phyloP scores from a whole-genome alignment of 129 eudicot species.

The Ambrosia trifida region DNA sequence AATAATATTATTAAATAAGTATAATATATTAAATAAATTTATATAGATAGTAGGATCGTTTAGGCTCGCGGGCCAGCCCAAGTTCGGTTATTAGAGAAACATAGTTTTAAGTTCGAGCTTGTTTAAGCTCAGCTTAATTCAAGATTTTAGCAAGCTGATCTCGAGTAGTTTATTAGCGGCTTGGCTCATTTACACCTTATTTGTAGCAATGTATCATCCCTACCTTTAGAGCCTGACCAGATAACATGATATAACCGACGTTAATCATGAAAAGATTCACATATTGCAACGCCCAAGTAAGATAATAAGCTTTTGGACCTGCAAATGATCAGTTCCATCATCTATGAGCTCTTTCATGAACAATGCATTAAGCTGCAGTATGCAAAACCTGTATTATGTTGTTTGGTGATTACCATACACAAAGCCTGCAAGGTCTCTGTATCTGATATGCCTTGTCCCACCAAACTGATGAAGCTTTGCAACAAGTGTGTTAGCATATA shows the following conservation, averaged over 20 bases:
- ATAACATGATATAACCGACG: slow-evolving; percentile 76
- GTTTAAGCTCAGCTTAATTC: too few relatives aligned
- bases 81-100: too few relatives aligned
- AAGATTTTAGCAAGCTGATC: too few relatives aligned
- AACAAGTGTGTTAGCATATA: slow-evolving; percentile 73
- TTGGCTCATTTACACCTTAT: too few relatives aligned
- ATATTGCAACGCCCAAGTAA: slow-evolving; percentile 88
- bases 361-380: slow-evolving; percentile 6
- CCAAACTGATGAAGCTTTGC: slow-evolving; percentile 90
- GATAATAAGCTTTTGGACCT: slow-evolving; percentile 76
- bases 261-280: slow-evolving; percentile 92
- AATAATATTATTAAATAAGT: too few relatives aligned
- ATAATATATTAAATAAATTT: too few relatives aligned
- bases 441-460: slow-evolving; percentile 91
- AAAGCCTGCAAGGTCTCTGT: slow-evolving; percentile 92
- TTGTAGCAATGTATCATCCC: too few relatives aligned
- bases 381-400: background rate
- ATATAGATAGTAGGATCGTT: too few relatives aligned
- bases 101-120: too few relatives aligned
- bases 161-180: too few relatives aligned
- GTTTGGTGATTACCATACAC: slow-evolving; percentile 53
- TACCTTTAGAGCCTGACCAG: slow-evolving; percentile 91
- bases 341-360: background rate
- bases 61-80: too few relatives aligned
- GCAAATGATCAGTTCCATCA: slow-evolving; percentile 22